Evolutionary conservation across 148 eudicot species (phyloP), one percentile per base, ranked within the genome.

Genomic region (Rhododendron simsii): DNA sequence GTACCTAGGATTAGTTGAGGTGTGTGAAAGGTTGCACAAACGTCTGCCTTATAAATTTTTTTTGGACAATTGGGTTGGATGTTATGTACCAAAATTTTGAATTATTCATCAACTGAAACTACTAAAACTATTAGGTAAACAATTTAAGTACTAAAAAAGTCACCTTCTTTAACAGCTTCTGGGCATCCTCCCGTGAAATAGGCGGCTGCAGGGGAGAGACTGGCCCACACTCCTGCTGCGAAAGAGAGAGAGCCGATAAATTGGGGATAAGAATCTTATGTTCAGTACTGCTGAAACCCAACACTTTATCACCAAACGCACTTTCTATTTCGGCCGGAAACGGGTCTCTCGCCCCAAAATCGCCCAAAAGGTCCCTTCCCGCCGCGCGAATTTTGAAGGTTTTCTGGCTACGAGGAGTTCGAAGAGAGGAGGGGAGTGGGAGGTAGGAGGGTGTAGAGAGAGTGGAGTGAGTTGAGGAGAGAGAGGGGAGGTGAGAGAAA

Each of bases 341-440:
- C 0, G 99, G 99, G 91, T 95, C 99, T 44, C 98, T 87, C 12
- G 91, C 98, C 26, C 99, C 98, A 65, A 95, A 93, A 84, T 95
- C 99, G 26, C 96, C 97, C 51, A 94, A 67, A 4, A 92, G 13
- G 84, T 96, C 96, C 7, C 88, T 57, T 41, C 84, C 89, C 2
- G 20, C 21, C 44, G 95, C 91, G 8, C 47, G 84, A 51, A 77
- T 85, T 80, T 18, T 73, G 21, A 79, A 11, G 30, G 73, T 30
- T 9, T 28, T 44, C 23, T 14, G 55, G 4, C n/a, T 23, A 0
- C 37, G 81, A 75, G 33, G 13, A 53, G 39, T 20, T 4, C 16
- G 81, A 75, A 83, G 78, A 41, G 45, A 41, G 14, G 15, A 45
- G n/a, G 85, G 2, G 0, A 15, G 80, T 1, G 83, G 80, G 21